A percentile compares a stretch with the other conserved stretches of the same genome.
phyloP scores from a whole-genome alignment of 2,329 filamentous ascomycete genomes.

The Exophiala aquamarina region DNA sequence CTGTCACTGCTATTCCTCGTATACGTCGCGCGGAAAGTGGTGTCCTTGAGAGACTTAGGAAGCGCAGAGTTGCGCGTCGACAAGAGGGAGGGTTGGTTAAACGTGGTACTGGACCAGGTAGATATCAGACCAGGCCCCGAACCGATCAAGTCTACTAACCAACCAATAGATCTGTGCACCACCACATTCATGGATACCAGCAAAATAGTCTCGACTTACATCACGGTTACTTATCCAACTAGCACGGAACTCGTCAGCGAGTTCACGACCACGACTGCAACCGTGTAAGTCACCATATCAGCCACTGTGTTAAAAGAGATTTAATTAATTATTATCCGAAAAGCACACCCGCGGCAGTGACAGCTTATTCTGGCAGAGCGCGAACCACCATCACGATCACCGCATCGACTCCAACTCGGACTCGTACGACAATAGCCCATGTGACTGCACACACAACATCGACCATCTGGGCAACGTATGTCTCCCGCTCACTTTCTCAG shows the following conservation, averaged over 20 bases:
- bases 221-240: conserved; percentile 19
- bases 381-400: conserved; percentile 22
- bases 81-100: conserved; percentile 8
- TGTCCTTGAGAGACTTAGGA: background rate
- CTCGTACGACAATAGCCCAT: conserved; percentile 12
- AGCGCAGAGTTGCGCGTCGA: background rate
- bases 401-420: conserved; percentile 20
- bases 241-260: conserved; percentile 21
- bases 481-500: background rate
- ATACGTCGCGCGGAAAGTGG: conserved; percentile 1
- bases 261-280: conserved; percentile 18
- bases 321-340: conserved; percentile 1
- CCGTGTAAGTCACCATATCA: conserved; percentile 13
- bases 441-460: conserved; percentile 18
- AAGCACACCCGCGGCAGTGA: conserved; percentile 22
- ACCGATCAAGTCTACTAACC: background rate
- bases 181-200: conserved; percentile 18
- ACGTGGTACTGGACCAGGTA: conserved; percentile 15
- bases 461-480: conserved; percentile 23
- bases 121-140: background rate
- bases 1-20: conserved; percentile 3
- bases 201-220: conserved; percentile 13
- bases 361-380: conserved; percentile 20
- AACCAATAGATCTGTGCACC: conserved; percentile 22
- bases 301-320: too few relatives aligned